Conservation (phyloP, 2,329 filamentous ascomycete species). For the Diplodia mutila region DNA sequence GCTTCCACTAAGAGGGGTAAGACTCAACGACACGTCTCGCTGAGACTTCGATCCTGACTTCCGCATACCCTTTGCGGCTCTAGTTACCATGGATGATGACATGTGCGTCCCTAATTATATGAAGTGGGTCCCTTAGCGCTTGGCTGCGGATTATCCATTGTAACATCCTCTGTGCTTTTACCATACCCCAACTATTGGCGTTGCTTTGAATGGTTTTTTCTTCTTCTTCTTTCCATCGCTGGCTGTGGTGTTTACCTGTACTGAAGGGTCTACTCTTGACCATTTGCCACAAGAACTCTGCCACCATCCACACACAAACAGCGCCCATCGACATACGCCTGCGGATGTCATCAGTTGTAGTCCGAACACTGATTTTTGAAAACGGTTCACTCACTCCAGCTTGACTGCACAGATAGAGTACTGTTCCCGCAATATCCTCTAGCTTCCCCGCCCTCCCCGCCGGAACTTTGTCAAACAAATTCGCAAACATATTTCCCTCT, state of each 20-base stretch:
- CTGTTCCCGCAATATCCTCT: constrained; percentile 49
- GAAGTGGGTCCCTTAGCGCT: too few relatives aligned
- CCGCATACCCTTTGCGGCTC: too few relatives aligned
- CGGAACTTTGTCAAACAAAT: constrained; percentile 44
- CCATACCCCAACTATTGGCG: too few relatives aligned
- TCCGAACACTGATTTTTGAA: background rate
- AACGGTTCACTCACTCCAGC: background rate
- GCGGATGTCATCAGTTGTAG: constrained; percentile 41
- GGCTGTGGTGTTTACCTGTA: background rate
- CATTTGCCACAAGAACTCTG: constrained; percentile 47
- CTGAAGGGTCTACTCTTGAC: constrained; percentile 21
- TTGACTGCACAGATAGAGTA: constrained; percentile 44
- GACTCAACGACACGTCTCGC: too few relatives aligned
- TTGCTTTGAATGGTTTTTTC: too few relatives aligned
- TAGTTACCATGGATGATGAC: too few relatives aligned
- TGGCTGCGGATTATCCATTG: too few relatives aligned
- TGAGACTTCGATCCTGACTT: too few relatives aligned
- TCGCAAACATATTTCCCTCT: constrained; percentile 47
- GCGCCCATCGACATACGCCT: constrained; percentile 48
- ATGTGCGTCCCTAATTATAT: too few relatives aligned
- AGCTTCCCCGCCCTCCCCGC: constrained; percentile 40
- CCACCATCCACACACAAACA: constrained; percentile 48
- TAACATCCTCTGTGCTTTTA: too few relatives aligned
- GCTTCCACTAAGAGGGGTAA: too few relatives aligned
- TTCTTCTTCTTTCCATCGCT: too few relatives aligned